A percentile compares a stretch with the other conserved stretches of the same genome.
phyloP scores from a whole-genome alignment of 164 flowering plant genomes.

The Pachysandra terminalis region DNA sequence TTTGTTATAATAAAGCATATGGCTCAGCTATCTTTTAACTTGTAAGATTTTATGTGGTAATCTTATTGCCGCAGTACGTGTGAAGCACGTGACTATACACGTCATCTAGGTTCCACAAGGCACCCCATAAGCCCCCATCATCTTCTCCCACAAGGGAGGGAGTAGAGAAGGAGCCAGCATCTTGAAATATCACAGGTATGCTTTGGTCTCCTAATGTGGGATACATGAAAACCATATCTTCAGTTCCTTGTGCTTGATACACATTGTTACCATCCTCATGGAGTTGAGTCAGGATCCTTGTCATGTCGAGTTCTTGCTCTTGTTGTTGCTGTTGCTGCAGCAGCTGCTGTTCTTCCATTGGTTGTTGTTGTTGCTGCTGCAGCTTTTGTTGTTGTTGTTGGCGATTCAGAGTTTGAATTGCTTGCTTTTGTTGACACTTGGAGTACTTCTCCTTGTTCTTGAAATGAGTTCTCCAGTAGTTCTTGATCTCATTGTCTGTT shows the following conservation, averaged over 20 bases:
- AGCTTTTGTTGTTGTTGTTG: neutral
- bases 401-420: neutral
- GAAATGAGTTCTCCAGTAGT: neutral
- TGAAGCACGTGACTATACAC: neutral
- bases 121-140: neutral
- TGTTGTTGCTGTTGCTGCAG: neutral
- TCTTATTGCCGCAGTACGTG: too few relatives aligned
- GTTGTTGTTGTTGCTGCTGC: neutral
- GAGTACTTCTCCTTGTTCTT: neutral
- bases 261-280: neutral
- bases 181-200: neutral
- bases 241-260: neutral
- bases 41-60: too few relatives aligned
- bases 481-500: neutral
- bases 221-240: neutral
- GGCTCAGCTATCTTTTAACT: too few relatives aligned
- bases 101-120: neutral
- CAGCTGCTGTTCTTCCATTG: neutral
- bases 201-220: neutral
- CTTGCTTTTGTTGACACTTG: neutral
- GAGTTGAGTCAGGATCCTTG: neutral
- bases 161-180: neutral
- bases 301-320: neutral
- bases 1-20: too few relatives aligned
- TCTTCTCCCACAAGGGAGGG: neutral